Evolutionary conservation across 2,329 filamentous ascomycete species (phyloP).

Genomic region (Penicillium sp.): DNA sequence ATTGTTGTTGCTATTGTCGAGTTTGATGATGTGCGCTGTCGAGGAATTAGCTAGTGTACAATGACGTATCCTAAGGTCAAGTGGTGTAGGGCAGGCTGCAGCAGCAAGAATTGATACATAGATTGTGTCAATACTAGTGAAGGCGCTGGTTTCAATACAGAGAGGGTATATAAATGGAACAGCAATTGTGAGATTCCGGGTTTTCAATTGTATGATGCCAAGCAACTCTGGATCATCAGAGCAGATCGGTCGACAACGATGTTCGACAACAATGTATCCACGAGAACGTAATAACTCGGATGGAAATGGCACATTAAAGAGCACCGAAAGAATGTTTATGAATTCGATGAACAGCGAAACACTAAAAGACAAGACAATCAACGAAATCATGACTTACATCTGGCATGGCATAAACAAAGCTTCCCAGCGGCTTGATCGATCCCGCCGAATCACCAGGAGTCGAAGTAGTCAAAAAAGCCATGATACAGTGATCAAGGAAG

Average conservation of each 20-base stretch:
- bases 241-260: neutral
- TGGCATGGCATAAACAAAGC: conserved; percentile 89
- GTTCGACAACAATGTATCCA: neutral
- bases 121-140: neutral
- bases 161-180: neutral
- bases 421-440: conserved; percentile 61
- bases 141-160: neutral
- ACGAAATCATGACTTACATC: conserved; percentile 56
- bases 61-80: neutral
- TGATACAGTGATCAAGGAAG: conserved; percentile 48
- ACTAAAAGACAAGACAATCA: neutral
- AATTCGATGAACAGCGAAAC: neutral
- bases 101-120: neutral
- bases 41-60: conserved; percentile 7
- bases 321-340: too few relatives aligned
- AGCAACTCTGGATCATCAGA: neutral
- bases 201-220: neutral
- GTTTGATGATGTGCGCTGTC: conserved; percentile 42
- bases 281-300: neutral
- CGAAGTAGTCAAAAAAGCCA: conserved; percentile 56
- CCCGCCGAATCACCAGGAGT: conserved; percentile 42
- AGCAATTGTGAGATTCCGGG: neutral
- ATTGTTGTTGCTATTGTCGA: conserved; percentile 70
- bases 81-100: neutral
- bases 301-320: neutral